Percentiles rank a stretch among this genome's conserved stretches.
phyloP scores from a whole-genome alignment of 805 yeast genomes.

The Tetrapisispora pingtungensis region DNA sequence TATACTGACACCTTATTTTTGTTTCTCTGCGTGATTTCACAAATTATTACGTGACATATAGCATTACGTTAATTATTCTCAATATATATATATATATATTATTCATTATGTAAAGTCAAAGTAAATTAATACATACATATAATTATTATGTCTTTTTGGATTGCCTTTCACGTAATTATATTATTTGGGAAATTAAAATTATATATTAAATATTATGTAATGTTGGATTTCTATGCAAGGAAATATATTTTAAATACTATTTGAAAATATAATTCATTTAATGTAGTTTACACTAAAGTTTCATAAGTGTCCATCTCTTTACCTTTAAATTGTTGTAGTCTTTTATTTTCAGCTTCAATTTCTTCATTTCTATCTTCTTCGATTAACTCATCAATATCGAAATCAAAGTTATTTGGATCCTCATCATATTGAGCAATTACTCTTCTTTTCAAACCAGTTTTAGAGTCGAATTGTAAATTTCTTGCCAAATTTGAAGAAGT shows the following conservation, averaged over 20 bases:
- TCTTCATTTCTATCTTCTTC: slow-evolving; percentile 27
- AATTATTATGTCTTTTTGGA: no score
- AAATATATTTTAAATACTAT: no score
- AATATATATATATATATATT: no score
- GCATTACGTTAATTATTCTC: no score
- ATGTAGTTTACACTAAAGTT: slow-evolving; percentile 13
- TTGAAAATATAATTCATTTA: no score
- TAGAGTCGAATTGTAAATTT: slow-evolving; percentile 18
- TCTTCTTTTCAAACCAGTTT: slow-evolving; percentile 25
- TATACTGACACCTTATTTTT: no score
- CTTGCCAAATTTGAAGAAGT: slow-evolving; percentile 3
- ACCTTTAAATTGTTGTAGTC: slow-evolving; percentile 15
- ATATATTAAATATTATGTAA: no score
- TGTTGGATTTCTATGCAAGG: background rate
- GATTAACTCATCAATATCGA: slow-evolving; percentile 39
- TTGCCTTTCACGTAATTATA: no score
- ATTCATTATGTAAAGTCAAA: no score
- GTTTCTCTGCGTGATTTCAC: no score
- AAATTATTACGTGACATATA: no score
- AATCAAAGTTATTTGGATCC: slow-evolving; percentile 39
- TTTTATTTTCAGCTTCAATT: slow-evolving; percentile 9
- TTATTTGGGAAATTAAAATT: background rate
- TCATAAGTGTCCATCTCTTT: slow-evolving; percentile 17
- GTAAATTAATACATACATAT: no score
- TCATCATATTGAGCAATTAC: slow-evolving; percentile 20